Base-by-base conservation (phyloP, 1,284 basidiomycete genomes). In the Anthracocystis panici-leucophaei region DNA sequence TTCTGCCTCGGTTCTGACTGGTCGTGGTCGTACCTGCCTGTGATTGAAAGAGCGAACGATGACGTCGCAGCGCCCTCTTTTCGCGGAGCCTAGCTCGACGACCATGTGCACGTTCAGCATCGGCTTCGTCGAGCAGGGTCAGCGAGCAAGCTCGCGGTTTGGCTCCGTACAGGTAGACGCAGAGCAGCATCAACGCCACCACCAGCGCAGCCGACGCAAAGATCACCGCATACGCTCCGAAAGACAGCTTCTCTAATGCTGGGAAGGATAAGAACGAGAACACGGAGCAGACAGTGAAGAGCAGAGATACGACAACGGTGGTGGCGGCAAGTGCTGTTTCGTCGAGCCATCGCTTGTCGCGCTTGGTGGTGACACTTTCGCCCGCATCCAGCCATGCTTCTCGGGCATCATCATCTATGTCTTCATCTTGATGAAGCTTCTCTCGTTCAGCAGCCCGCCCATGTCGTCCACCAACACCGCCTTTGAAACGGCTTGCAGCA, bases 311-410 rank as follows among this genome's bases (percentile, higher is more conserved):
- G 14, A 61, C 50, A 5, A 46, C 40, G 4, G 64, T 61, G 35
- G 62, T 11, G 1, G 65, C 63, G 23, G 72, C 66, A 11, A 73
- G 57, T 5, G 66, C 75, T 9, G 64, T 56, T 42, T 70, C 63
- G 57, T 77, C 57, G 35, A 65, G 50, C 69, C 74, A 75, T 18
- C 63, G 54, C 41, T 73, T 76, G 54, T 69, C 69, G 40, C 57
- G 60, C 6, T 45, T 59, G 18, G 61, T 31, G 2, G 46, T 49
- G 9, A 70, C 61, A 14, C 31, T 45, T 27, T 64, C 57, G 12
- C 60, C 67, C 6, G 61, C 61, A 21, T 63, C 53, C 45, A 70
- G 53, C 61, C 67, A 70, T 29, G 57, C 67, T 57, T 56, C 53
- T 9, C 57, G 29, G 10, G 44, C 21, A n/a, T 56, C 51, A 9